These are phyloP conservation scores for Aspergillus texensis DNA, from an alignment of 2,329 filamentous ascomycete species.

Conservation along the genomic window DNA sequence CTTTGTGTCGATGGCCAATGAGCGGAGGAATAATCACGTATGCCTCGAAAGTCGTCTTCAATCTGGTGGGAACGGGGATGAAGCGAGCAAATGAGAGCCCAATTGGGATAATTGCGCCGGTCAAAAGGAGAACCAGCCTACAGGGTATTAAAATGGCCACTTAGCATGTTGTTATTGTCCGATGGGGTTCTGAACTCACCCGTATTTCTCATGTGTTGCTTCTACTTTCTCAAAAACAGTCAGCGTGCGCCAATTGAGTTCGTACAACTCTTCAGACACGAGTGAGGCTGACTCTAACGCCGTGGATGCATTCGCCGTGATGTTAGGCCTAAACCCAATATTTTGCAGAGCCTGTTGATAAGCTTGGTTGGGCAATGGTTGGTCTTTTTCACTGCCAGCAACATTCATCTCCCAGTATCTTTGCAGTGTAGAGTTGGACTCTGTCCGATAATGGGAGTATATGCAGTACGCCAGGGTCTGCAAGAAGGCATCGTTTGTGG, in stretches of 20 bases:
- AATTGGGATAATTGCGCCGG: background rate
- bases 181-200: background rate
- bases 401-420: conserved; percentile 9
- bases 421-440: background rate
- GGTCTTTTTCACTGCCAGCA: background rate
- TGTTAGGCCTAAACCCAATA: background rate
- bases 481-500: conserved; percentile 4
- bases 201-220: background rate
- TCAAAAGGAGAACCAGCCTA: background rate
- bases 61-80: background rate
- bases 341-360: background rate
- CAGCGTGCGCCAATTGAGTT: background rate
- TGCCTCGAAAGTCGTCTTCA: background rate
- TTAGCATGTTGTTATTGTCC: background rate
- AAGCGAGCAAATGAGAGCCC: background rate
- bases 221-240: background rate
- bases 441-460: background rate
- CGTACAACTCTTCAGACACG: background rate
- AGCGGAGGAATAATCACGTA: conserved; percentile 1
- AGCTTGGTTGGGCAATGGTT: conserved; percentile 1
- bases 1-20: background rate
- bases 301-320: background rate
- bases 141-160: rapidly evolving
- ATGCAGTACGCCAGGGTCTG: conserved; percentile 10
- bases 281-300: background rate